These are phyloP conservation scores for Debaryomyces subglobosus DNA, from an alignment of 1,139 yeast genomes.

Conservation along the genomic window DNA sequence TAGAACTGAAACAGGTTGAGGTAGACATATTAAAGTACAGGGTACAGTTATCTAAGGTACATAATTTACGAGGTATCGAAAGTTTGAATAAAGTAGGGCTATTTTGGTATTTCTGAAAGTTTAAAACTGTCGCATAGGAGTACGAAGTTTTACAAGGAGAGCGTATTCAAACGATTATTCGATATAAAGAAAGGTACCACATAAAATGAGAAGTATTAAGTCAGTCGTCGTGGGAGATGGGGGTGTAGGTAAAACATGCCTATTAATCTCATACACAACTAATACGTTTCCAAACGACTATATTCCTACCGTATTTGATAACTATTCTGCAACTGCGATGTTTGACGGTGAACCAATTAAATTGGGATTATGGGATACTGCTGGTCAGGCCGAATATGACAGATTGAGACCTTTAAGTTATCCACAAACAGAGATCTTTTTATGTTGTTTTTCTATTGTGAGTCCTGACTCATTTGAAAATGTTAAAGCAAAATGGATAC, in stretches of 20 bases:
- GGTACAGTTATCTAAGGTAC: background rate
- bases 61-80: background rate
- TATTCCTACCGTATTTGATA: constrained; percentile 92
- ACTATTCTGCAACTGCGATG: constrained; percentile 85
- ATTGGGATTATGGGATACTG: constrained; percentile 95
- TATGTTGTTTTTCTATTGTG: constrained; percentile 84
- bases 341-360: constrained; percentile 81
- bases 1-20: constrained; percentile 84
- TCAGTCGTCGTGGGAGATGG: constrained; percentile 97
- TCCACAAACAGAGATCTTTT: constrained; percentile 89
- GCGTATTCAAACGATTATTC: background rate
- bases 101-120: background rate
- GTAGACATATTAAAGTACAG: background rate
- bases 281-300: constrained; percentile 95
- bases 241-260: constrained; percentile 94
- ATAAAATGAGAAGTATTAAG: constrained; percentile 80
- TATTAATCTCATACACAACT: constrained; percentile 87
- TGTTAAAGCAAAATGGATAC: constrained; percentile 78
- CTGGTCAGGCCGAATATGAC: constrained; percentile 94
- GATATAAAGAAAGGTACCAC: background rate
- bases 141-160: background rate
- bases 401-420: constrained; percentile 87
- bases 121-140: background rate
- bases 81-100: background rate
- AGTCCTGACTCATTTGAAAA: constrained; percentile 82